Evolutionary conservation across 345 rosid genomes (phyloP).

Genomic region (Hypericum androsaemum): DNA sequence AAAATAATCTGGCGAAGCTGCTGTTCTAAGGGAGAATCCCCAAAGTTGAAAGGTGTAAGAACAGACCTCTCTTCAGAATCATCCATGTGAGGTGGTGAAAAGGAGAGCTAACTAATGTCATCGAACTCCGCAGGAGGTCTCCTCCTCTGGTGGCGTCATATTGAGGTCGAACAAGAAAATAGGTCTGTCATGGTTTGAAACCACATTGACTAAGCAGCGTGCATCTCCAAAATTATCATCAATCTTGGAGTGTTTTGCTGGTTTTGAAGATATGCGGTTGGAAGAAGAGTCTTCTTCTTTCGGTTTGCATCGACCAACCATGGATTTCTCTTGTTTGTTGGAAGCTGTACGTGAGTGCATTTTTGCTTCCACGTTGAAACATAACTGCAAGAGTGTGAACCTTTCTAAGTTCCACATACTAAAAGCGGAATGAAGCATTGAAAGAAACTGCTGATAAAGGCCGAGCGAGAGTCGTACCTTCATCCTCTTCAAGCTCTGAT

Average conservation of each 20-base stretch:
- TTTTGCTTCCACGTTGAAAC: slow-evolving; percentile 25
- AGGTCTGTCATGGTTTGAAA: slow-evolving; percentile 15
- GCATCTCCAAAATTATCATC: slow-evolving; percentile 17
- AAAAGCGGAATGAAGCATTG: background rate
- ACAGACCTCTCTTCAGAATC: too few relatives aligned
- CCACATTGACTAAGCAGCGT: slow-evolving; percentile 14
- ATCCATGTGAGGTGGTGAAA: too few relatives aligned
- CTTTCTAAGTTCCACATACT: background rate
- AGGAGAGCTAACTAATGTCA: too few relatives aligned
- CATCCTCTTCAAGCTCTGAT: slow-evolving; percentile 59
- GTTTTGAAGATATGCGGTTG: slow-evolving; percentile 6
- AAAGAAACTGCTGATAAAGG: too few relatives aligned
- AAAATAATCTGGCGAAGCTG: too few relatives aligned
- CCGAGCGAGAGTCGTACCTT: slow-evolving; percentile 33
- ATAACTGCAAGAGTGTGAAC: slow-evolving; percentile 34
- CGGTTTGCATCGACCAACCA: slow-evolving; percentile 1
- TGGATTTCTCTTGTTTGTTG: slow-evolving; percentile 10
- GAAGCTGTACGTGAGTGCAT: slow-evolving; percentile 7
- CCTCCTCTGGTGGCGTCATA: too few relatives aligned
- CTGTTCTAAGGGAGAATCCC: too few relatives aligned
- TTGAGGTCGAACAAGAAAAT: slow-evolving; percentile 13
- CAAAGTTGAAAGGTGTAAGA: too few relatives aligned
- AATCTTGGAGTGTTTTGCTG: background rate
- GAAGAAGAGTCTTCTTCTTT: slow-evolving; percentile 10
- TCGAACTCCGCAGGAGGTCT: too few relatives aligned